Conservation (phyloP, 768 basidiomycete species). For the Naganishia friedmannii region DNA sequence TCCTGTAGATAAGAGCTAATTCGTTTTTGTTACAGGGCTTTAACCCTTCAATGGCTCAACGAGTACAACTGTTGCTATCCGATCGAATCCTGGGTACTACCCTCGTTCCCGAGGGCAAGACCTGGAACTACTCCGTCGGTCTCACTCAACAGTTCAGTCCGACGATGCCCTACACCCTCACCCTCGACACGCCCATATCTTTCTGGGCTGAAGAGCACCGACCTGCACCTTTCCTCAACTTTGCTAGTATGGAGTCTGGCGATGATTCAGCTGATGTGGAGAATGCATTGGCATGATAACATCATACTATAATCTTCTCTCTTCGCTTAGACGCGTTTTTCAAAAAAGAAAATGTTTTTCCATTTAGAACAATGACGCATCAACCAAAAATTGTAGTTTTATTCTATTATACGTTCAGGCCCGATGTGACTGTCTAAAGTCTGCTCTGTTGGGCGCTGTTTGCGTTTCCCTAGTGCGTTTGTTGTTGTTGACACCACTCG, state of each 20-base stretch:
- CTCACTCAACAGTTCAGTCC: slow-evolving; percentile 88
- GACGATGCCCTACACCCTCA: slow-evolving; percentile 74
- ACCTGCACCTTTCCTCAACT: slow-evolving; percentile 92
- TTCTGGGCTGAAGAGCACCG: slow-evolving; percentile 98
- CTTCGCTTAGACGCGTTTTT: background rate
- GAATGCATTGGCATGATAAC: slow-evolving; percentile 74
- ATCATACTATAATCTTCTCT: background rate
- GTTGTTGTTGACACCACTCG: no score
- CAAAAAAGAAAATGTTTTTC: no score
- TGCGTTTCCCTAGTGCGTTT: no score
- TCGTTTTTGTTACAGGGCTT: slow-evolving; percentile 62
- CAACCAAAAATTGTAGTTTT: no score
- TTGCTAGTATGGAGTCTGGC: slow-evolving; percentile 81
- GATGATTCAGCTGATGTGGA: slow-evolving; percentile 95
- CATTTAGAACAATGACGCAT: no score
- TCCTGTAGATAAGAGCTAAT: slow-evolving; percentile 6
- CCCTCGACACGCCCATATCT: slow-evolving; percentile 82
- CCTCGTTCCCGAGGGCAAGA: slow-evolving; percentile 83
- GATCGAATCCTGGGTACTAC: slow-evolving; percentile 96
- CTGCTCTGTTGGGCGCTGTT: no score
- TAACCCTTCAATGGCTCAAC: slow-evolving; percentile 98
- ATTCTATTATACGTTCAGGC: no score
- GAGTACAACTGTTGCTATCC: slow-evolving; percentile 80
- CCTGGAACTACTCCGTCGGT: slow-evolving; percentile 97
- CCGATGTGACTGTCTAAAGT: no score